These are phyloP conservation scores for Fusarium sp. DNA, from an alignment of 2,329 filamentous ascomycete genomes.

Conservation along the genomic window DNA sequence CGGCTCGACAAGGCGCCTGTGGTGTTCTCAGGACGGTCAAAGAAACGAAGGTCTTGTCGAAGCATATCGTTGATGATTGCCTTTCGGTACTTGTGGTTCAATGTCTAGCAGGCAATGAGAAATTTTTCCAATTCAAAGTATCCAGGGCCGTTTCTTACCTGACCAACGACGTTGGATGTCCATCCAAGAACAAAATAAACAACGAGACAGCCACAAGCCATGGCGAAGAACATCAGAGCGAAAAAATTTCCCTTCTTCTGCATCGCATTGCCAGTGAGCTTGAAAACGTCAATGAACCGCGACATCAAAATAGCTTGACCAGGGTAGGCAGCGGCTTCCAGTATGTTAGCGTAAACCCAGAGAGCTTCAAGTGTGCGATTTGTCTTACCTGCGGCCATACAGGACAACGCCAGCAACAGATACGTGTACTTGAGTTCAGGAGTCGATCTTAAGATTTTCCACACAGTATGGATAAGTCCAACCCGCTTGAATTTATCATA, in stretches of 20 bases:
- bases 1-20: constrained; percentile 52
- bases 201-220: constrained; percentile 56
- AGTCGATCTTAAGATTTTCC: no score
- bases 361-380: no score
- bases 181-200: constrained; percentile 57
- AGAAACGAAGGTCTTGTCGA: constrained; percentile 57
- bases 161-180: constrained; percentile 48
- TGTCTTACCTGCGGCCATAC: no score
- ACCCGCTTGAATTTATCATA: constrained; percentile 50
- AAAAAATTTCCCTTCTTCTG: constrained; percentile 61
- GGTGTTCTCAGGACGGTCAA: constrained; percentile 55
- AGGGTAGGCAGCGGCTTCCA: constrained; percentile 51
- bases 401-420: constrained; percentile 41
- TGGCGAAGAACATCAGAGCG: constrained; percentile 65
- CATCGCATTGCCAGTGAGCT: constrained; percentile 48
- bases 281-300: constrained; percentile 56
- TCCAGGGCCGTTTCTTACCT: constrained; percentile 18
- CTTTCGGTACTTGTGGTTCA: no score
- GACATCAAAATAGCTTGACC: constrained; percentile 58
- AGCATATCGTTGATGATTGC: constrained; percentile 46
- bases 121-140: no score
- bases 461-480: constrained; percentile 18
- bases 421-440: neutral
- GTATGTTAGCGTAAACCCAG: no score
- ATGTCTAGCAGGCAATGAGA: no score